Evolutionary conservation across 2,329 filamentous ascomycete species (phyloP), one percentile per base, ranked within the genome.

Genomic region (Ophiostoma triangulosporum): DNA sequence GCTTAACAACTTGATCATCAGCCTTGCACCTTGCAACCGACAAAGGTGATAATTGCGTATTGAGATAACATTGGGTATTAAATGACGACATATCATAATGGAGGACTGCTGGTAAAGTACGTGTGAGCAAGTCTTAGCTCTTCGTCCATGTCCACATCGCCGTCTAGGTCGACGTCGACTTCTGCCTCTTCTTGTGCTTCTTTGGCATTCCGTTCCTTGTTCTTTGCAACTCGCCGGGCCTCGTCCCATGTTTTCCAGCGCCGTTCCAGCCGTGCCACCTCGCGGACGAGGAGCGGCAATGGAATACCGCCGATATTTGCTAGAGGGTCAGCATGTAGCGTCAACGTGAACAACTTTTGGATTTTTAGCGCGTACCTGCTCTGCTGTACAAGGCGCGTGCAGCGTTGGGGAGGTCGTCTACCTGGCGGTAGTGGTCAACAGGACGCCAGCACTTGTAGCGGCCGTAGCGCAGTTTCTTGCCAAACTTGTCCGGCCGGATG

Each of bases 361-460:
- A 11, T 3, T 1, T 31, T 9, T 5, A 4, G 3, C 15, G 5
- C 55, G 45, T 48, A 60, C 73, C 72, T 36, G 69, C 69, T 56
- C 67, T 65, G 12, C 63, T 62, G 56, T 73, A 74, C 46, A 77
- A 70, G 0, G 60, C 58, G 43, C 63, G 72, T 0, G 70, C 72
- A 3, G 60, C 57, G 7, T 66, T 64, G 1, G 70, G 66, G 29
- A 77, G 63, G 8, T 76, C 71, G 4, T 67, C 65, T n/a, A 66
- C 61, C 5, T 54, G 65, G 15, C 68, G 66, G 57, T 68, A 71
- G 4, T 63, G 57, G 33, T 60, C 62, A 55, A 72, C 22, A 2
- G 51, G 48, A n/a, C 12, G 26, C 20, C 20, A 26, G 14, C 14
- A n/a, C 14, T 27, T 45, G 38, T 48, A 43, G 6, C 38, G 22